phyloP scores from a whole-genome alignment of 768 basidiomycete genomes.

The Crassisporium funariophilum region DNA sequence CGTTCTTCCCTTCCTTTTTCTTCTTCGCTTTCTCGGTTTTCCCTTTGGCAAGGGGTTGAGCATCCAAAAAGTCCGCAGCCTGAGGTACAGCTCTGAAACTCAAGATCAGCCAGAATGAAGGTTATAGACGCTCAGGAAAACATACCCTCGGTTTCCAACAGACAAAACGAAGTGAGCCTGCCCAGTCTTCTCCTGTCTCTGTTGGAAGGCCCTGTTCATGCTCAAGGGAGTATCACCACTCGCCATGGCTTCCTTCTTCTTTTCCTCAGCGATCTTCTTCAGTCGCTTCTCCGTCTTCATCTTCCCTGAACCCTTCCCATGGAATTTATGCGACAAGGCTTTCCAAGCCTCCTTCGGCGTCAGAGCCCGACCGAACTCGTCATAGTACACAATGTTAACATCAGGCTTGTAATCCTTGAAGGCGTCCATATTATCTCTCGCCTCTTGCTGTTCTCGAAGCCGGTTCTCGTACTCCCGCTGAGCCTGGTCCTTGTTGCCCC shows the following conservation, averaged over 20 bases:
- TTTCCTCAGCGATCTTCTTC: slow-evolving; percentile 97
- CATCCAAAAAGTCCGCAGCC: slow-evolving; percentile 76
- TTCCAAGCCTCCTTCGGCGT: slow-evolving; percentile 99
- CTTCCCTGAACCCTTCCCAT: slow-evolving; percentile 95
- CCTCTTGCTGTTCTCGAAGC: slow-evolving; percentile 88
- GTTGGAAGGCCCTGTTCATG: slow-evolving; percentile 93
- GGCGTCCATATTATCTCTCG: slow-evolving; percentile 73
- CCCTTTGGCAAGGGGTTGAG: slow-evolving; percentile 78
- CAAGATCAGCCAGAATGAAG: slow-evolving; percentile 12
- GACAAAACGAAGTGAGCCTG: slow-evolving; percentile 96
- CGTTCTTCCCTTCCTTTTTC: slow-evolving; percentile 71
- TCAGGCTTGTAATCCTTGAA: slow-evolving; percentile 98
- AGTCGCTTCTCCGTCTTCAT: slow-evolving; percentile 97
- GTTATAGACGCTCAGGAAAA: slow-evolving; percentile 7
- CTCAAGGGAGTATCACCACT: slow-evolving; percentile 95
- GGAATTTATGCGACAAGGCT: slow-evolving; percentile 95
- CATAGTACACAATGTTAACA: slow-evolving; percentile 93
- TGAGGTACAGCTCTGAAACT: slow-evolving; percentile 79
- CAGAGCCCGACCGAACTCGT: slow-evolving; percentile 88
- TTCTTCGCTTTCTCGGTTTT: slow-evolving; percentile 83
- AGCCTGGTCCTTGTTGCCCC: slow-evolving; percentile 87
- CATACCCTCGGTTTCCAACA: slow-evolving; percentile 90
- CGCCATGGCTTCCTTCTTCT: slow-evolving; percentile 90
- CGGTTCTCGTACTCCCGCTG: slow-evolving; percentile 95
- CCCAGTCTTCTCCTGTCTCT: slow-evolving; percentile 90